Percentiles rank a stretch among this genome's conserved stretches.
Conservation (phyloP, 2,329 filamentous ascomycete species). For the Davidsoniella eucalypti region DNA sequence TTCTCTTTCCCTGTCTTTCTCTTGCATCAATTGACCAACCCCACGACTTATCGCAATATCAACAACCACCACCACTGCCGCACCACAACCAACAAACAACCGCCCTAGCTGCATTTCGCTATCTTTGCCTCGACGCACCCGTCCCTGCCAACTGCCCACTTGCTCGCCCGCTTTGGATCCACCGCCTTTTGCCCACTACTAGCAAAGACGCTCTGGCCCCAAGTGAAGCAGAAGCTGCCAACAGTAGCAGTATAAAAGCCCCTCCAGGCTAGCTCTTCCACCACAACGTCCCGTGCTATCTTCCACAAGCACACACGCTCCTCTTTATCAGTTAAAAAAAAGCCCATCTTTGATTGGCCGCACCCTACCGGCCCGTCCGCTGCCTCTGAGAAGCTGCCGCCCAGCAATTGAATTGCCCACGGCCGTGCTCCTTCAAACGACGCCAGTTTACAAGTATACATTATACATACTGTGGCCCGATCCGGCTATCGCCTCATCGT, state of each 20-base stretch:
- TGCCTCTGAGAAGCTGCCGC: not conserved
- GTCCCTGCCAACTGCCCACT: not conserved
- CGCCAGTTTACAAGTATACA: too few relatives aligned
- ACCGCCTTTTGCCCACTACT: not conserved
- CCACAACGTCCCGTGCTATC: too few relatives aligned
- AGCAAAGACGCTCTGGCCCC: too few relatives aligned
- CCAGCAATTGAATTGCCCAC: slow-evolving; percentile 8
- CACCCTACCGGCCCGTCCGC: not conserved
- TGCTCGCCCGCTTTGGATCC: not conserved
- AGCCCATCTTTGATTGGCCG: not conserved
- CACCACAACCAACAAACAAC: not conserved
- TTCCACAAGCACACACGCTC: not conserved
- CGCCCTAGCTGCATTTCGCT: not conserved
- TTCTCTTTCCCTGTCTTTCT: not conserved
- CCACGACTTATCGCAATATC: not conserved
- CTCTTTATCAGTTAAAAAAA: not conserved
- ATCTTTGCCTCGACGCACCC: not conserved
- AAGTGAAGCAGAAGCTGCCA: too few relatives aligned
- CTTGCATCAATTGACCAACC: not conserved
- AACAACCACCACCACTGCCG: not conserved
- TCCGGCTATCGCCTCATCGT: not conserved
- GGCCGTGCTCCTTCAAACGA: not conserved
- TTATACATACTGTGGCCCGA: too few relatives aligned
- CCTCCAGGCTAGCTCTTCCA: too few relatives aligned
- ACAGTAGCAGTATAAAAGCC: too few relatives aligned